Base-by-base conservation (phyloP, 2,329 filamentous ascomycete species). In the Neurospora sp. region DNA sequence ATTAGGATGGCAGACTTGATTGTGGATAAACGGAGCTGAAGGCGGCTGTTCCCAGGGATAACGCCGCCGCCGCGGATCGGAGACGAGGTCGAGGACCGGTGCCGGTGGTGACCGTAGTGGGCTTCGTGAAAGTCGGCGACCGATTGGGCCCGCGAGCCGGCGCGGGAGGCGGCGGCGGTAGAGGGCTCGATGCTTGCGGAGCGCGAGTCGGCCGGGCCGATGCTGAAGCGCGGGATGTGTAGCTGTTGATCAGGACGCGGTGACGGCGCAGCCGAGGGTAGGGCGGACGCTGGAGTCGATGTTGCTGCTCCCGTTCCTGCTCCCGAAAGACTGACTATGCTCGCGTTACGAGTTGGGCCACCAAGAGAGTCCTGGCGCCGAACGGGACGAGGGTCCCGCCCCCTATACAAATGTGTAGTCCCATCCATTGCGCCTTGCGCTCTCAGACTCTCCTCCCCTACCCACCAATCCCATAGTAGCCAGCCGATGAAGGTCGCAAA, bases 1-100 rank as follows among this genome's bases (percentile, higher is more conserved):
- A 98, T 98, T 67, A 98, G 86, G 43, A 96, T 84, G 0, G 94
- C 94, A 0, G 94, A 97, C 81, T 98, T 98, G 74, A 94, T 89
- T 0, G 96, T 97, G 40, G 91, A 89, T 4, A 97, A 77, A 23
- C 87, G 84, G 69, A 86, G 82, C 74, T 84, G 83, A 13, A 80
- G 81, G 66, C 83, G 83, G 67, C 80, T 79, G 33, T 74, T 75
- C 74, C 82, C 9, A 78, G 78, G 4, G 78, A 78, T 2, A 78
- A 74, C 67, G 80, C 74, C 71, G 77, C 75, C 78, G 73, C 73
- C 77, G 75, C 72, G 76, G 72, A 76, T 74, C 81, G 67, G 73
- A 7, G 76, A 76, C 8, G 75, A 76, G 28, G 76, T 33, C 1
- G 71, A 69, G 23, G 68, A 76, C 69, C 67, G 74, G 68, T 68